Evolutionary conservation across 306 rosid genomes (phyloP).

Genomic region (Corylus avellana): DNA sequence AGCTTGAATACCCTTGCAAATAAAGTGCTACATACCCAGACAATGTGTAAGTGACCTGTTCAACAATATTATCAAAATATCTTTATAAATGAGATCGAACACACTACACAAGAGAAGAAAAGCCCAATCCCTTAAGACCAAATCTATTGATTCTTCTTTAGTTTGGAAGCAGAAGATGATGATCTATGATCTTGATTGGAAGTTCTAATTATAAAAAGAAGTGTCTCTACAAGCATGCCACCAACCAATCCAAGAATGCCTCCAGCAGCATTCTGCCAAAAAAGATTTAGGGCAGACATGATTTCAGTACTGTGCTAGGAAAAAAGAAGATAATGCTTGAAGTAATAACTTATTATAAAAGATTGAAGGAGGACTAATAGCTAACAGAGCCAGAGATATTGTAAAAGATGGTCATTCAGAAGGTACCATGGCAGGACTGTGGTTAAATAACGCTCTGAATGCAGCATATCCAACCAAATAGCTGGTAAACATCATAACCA

Average conservation of each 20-base stretch:
- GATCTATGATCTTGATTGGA: conserved; percentile 42
- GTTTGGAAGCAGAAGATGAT: conserved; percentile 45
- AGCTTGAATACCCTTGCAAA: neutral
- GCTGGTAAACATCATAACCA: conserved; percentile 80
- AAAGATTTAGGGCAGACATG: conserved; percentile 2
- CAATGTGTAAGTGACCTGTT: neutral
- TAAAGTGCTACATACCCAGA: neutral
- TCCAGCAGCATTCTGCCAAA: conserved; percentile 81
- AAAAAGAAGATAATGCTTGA: neutral
- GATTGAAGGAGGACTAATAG: neutral
- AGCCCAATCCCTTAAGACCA: neutral
- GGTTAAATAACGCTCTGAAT: conserved; percentile 82
- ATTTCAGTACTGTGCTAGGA: conserved; percentile 3
- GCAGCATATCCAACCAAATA: conserved; percentile 75
- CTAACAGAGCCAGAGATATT: conserved; percentile 9
- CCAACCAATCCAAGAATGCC: conserved; percentile 82
- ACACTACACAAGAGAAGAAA: neutral
- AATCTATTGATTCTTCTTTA: conserved; percentile 69
- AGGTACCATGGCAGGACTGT: conserved; percentile 69
- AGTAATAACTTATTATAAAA: neutral
- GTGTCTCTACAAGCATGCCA: conserved; percentile 90
- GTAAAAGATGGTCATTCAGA: conserved; percentile 2
- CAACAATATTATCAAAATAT: neutral
- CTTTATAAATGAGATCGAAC: neutral
- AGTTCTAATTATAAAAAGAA: conserved; percentile 75